Conservation (phyloP, 1,284 basidiomycete species). For the Ustilago tritici region DNA sequence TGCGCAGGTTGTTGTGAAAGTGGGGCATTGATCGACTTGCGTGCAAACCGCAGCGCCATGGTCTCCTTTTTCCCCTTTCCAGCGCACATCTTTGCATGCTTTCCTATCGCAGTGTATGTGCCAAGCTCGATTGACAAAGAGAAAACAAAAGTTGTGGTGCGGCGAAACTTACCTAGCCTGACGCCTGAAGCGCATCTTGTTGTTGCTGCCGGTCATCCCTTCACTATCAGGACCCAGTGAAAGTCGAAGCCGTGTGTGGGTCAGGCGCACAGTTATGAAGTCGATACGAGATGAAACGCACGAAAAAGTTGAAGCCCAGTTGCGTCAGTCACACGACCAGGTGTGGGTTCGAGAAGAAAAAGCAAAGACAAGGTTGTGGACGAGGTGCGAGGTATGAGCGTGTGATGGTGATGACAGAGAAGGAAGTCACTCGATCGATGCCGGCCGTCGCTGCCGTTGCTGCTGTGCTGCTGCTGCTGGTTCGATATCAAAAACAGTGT, state of each 20-base stretch:
- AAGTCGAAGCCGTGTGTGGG: neutral
- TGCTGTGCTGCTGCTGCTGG: too few species aligned
- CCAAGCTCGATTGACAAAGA: neutral
- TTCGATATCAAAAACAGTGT: too few species aligned
- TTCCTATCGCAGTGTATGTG: neutral
- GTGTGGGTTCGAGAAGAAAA: neutral
- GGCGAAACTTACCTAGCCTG: neutral
- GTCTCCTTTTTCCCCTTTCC: neutral
- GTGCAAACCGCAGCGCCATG: neutral
- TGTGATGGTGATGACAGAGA: neutral
- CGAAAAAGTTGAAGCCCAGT: neutral
- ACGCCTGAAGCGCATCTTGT: neutral
- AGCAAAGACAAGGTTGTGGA: neutral
- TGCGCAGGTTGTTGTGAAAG: neutral
- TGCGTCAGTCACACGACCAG: neutral
- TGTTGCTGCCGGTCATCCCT: neutral
- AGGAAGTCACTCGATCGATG: neutral
- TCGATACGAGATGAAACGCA: neutral
- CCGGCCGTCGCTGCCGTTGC: too few species aligned
- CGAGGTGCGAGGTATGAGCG: neutral
- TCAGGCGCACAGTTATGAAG: neutral
- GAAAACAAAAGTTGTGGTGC: neutral
- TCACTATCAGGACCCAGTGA: neutral
- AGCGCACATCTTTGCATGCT: conserved; percentile 2
- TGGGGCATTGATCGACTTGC: neutral